A percentile compares a stretch with the other conserved stretches of the same genome.
These are phyloP conservation scores for Hymenoscyphus repandus DNA, from an alignment of 2,329 filamentous ascomycete species.

Conservation along the genomic window DNA sequence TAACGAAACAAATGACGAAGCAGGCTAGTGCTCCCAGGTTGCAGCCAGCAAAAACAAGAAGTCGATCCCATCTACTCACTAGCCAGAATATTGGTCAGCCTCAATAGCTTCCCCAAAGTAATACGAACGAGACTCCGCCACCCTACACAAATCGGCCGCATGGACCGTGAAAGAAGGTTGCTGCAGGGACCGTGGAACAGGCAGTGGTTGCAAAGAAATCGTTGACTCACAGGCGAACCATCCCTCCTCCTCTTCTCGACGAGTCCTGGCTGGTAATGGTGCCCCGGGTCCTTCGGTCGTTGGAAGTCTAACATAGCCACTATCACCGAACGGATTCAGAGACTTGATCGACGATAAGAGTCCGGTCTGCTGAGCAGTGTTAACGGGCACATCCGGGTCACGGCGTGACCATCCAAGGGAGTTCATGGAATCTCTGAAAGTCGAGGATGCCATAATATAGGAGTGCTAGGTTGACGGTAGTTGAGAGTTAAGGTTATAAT, in stretches of 20 bases:
- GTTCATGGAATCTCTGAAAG: constrained; percentile 92
- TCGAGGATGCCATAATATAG: constrained; percentile 69
- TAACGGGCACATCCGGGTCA: constrained; percentile 69
- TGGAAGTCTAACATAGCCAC: constrained; percentile 86
- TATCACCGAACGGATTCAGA: constrained; percentile 79
- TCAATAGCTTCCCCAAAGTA: constrained; percentile 17
- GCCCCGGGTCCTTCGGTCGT: constrained; percentile 78
- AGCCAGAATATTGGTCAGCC: constrained; percentile 33
- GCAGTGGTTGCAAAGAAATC: constrained; percentile 14
- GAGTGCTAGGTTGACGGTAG: constrained; percentile 20
- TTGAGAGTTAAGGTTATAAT: constrained; percentile 16
- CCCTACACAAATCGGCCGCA: constrained; percentile 23
- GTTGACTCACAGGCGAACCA: constrained; percentile 86
- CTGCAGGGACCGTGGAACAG: constrained; percentile 29
- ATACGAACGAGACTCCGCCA: constrained; percentile 22
- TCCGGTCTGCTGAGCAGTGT: constrained; percentile 65
- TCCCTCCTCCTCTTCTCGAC: constrained; percentile 90
- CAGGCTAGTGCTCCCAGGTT: constrained; percentile 85
- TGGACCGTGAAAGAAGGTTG: constrained; percentile 23
- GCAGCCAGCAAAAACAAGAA: constrained; percentile 87
- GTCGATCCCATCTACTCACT: constrained; percentile 97
- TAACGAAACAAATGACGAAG: constrained; percentile 87
- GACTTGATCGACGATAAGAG: constrained; percentile 77
- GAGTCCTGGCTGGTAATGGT: constrained; percentile 74
- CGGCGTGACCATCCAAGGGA: constrained; percentile 91